Evolutionary conservation across 1,139 yeast species (phyloP).

Genomic region (Kurtzmaniella quercitrusa): DNA sequence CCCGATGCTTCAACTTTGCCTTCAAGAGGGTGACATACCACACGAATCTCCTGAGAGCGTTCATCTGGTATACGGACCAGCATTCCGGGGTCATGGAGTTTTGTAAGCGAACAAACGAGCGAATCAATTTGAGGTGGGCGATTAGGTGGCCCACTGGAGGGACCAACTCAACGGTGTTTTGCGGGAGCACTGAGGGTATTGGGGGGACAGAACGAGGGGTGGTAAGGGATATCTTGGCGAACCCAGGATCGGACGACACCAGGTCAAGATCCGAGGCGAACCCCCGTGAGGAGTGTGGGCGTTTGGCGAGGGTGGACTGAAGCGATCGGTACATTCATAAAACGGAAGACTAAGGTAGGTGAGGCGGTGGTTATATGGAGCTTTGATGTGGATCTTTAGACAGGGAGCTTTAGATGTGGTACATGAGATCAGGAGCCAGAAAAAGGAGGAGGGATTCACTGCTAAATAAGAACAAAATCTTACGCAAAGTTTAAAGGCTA

Average conservation of each 20-base stretch:
- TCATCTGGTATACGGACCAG: slow-evolving; percentile 3
- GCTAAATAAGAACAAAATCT: background rate
- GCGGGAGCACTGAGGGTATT: background rate
- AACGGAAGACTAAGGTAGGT: background rate
- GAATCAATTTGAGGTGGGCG: slow-evolving; percentile 6
- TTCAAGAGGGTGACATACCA: slow-evolving; percentile 3
- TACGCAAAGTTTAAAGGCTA: background rate
- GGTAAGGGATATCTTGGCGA: background rate
- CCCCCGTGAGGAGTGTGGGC: background rate
- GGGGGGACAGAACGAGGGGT: slow-evolving; percentile 1
- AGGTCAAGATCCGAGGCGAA: background rate
- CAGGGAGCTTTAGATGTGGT: too few species aligned
- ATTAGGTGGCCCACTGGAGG: slow-evolving; percentile 4
- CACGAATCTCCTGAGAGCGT: slow-evolving; percentile 4
- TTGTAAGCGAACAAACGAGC: slow-evolving; percentile 1
- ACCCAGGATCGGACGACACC: background rate
- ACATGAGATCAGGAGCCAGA: too few species aligned
- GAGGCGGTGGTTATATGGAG: background rate
- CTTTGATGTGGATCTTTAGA: too few species aligned
- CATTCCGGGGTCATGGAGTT: background rate
- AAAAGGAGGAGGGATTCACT: too few species aligned
- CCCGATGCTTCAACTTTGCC: slow-evolving; percentile 3
- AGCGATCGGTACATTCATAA: background rate
- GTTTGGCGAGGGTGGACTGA: background rate
- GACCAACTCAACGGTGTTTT: background rate